Base-by-base conservation (phyloP, 2,329 filamentous ascomycete species). In the Ceratocystis papillata region DNA sequence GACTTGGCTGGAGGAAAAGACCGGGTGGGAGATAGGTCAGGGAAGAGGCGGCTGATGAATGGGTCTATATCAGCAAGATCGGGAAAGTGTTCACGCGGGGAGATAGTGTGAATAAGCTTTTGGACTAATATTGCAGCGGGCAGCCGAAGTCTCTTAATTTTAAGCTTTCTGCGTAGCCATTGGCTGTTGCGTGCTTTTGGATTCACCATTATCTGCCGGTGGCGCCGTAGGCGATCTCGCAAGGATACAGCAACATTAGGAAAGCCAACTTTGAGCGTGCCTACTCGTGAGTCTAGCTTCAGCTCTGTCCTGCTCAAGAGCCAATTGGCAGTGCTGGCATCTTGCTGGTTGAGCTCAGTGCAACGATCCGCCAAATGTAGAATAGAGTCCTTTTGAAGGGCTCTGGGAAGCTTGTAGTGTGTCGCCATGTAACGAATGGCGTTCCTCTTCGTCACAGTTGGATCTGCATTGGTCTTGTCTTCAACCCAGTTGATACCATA, bases 391-490 rank as follows among this genome's bases (percentile, higher is more conserved):
- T 85, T 84, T 68, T 83, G 83, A 1, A 97, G 76, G 0, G 91
- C 90, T 8, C 73, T 74, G 0, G 94, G 93, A 3, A 97, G 76
- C 2, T 74, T 72, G 67, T 86, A 62, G 7, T 3, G 80, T 75
- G 30, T 78, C 76, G 22, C 83, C 79, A 55, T 74, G 73, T 87
- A 77, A 41, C 93, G 84, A 46, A 96, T 79, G 0, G 93, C 86
- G 72, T 99, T 99, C 46, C 94, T 83, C 57, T 81, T 76, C 0
- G 94, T 96, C 67, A 95, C 76, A 0, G 86, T 90, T 7, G 79
- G 81, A 71, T 96, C 88, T 17, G 79, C 75, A 72, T 99, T 99
- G 1, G 92, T 96, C 53, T 79, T 77, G 73, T 99, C 94, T 73
- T 94, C 89, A 69, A 90, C 89, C 88, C 90, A 97, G 0, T 77